Evolutionary conservation across 2,329 filamentous ascomycete genomes (phyloP), one percentile per base, ranked within the genome.

Genomic region (Colletotrichum costaricense): DNA sequence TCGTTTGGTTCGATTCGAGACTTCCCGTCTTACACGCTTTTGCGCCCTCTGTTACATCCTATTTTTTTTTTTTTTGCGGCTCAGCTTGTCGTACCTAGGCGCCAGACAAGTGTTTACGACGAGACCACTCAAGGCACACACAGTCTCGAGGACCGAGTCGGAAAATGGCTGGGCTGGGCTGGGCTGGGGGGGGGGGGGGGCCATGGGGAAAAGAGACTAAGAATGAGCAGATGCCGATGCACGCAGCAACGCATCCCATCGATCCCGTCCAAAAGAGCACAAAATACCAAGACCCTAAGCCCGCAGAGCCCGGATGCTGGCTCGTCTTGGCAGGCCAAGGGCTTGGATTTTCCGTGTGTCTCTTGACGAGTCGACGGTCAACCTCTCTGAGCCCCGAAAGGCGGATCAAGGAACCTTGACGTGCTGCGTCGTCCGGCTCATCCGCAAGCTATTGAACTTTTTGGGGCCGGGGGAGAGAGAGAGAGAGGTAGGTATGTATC

Each of bases 401-500:
- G 59, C 66, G 66, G 65, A 63, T 26, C 52, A 52, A 70, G 56
- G 46, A 73, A 70, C 60, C 70, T 69, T 73, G 67, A 73, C 70
- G 55, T 64, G 60, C 66, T 73, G 54, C 59, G 35, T 63, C 69
- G 69, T 69, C 70, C 70, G 70, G 67, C 70, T 62, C 60, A 46
- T 73, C 70, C 70, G 70, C 46, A 49, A 56, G 52, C 65, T 59
- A 70, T 59, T 38, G 52, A 52, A 46, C 38, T 22, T 28, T 46
- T 38, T 58, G 11, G 14, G 33, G 35, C 26, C 60, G 7, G 35
- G 35, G 12, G 14, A 4, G 30, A 4, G 30, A 3, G 8, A 30
- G 30, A 8, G 8, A 54, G 49, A 42, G 19, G 26, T n/a, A 46
- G 19, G 26, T 46, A 46, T 46, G 26, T 52, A 56, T 35, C 24